phyloP scores from a whole-genome alignment of 257 asterid species.

The Thymus quinquecostatus region DNA sequence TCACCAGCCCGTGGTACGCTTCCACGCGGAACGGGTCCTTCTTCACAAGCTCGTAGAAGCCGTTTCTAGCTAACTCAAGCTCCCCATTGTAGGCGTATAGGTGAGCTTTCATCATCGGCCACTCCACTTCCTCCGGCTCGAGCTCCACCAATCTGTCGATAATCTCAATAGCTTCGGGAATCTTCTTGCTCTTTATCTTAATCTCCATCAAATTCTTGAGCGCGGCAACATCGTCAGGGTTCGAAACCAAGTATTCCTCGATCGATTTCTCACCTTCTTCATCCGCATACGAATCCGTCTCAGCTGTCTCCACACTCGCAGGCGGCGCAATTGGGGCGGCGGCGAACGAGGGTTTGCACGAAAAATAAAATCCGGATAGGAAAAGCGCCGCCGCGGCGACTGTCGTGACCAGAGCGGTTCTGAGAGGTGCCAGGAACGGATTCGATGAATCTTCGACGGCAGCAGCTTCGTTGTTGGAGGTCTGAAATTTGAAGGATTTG shows the following conservation, averaged over 20 bases:
- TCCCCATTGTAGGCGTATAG: conserved; percentile 61
- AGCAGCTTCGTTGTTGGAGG: background rate
- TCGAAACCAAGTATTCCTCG: conserved; percentile 51
- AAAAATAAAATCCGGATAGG: conserved; percentile 37
- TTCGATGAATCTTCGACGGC: background rate
- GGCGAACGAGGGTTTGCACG: conserved; percentile 36
- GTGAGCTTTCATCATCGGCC: conserved; percentile 89
- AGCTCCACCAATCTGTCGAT: conserved; percentile 58
- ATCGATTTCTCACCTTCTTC: conserved; percentile 55
- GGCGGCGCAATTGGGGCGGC: conserved; percentile 35
- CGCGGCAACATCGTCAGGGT: conserved; percentile 58
- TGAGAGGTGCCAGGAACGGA: conserved; percentile 42
- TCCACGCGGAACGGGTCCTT: conserved; percentile 80
- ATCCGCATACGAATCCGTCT: conserved; percentile 33
- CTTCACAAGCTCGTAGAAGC: conserved; percentile 60
- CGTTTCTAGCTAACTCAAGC: conserved; percentile 54
- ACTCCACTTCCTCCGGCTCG: conserved; percentile 78
- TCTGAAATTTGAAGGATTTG: background rate
- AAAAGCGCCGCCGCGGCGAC: conserved; percentile 54
- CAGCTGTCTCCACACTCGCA: conserved; percentile 37
- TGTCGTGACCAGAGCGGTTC: conserved; percentile 43
- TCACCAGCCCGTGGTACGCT: conserved; percentile 89
- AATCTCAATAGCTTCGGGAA: conserved; percentile 61
- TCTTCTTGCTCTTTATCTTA: conserved; percentile 57
- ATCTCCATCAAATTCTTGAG: conserved; percentile 70